Evolutionary conservation across 768 basidiomycete species (phyloP).

Genomic region (Mycena latifolia): DNA sequence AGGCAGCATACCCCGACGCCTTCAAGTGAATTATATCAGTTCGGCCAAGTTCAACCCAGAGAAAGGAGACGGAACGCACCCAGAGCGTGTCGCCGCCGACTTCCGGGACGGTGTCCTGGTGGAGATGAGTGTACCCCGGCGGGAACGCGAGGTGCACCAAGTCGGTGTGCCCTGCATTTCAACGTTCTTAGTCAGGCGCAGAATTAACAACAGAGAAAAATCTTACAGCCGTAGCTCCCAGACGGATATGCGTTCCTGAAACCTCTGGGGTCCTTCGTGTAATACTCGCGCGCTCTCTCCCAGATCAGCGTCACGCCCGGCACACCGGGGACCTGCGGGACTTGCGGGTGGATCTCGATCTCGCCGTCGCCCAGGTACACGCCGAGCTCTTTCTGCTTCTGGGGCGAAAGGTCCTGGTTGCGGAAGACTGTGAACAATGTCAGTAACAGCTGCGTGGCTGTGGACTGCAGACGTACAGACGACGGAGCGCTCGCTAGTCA

Average conservation of each 20-base stretch:
- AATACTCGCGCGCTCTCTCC: conserved; percentile 22
- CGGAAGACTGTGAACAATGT: conserved; percentile 31
- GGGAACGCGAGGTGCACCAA: conserved; percentile 36
- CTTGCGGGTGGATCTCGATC: conserved; percentile 39
- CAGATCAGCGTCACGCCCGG: conserved; percentile 37
- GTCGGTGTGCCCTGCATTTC: conserved; percentile 36
- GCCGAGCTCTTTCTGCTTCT: conserved; percentile 35
- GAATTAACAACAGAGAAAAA: not conserved
- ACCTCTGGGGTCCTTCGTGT: not conserved
- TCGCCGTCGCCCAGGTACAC: conserved; percentile 37
- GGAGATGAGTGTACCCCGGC: conserved; percentile 38
- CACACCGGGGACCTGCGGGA: conserved; percentile 35
- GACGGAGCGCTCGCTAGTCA: conserved; percentile 33
- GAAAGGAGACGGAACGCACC: conserved; percentile 20
- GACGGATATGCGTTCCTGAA: conserved; percentile 35
- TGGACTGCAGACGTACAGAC: conserved; percentile 22
- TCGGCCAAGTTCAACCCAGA: not conserved
- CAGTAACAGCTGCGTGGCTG: not conserved
- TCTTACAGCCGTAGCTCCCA: conserved; percentile 32
- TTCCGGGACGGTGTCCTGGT: conserved; percentile 38
- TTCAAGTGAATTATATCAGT: conserved; percentile 2
- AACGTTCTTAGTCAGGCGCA: not conserved
- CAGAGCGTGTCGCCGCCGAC: conserved; percentile 39
- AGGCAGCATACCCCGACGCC: conserved; percentile 50
- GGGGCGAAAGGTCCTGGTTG: conserved; percentile 36